phyloP scores from a whole-genome alignment of 345 rosid genomes.

The Citrus cavaleriei region DNA sequence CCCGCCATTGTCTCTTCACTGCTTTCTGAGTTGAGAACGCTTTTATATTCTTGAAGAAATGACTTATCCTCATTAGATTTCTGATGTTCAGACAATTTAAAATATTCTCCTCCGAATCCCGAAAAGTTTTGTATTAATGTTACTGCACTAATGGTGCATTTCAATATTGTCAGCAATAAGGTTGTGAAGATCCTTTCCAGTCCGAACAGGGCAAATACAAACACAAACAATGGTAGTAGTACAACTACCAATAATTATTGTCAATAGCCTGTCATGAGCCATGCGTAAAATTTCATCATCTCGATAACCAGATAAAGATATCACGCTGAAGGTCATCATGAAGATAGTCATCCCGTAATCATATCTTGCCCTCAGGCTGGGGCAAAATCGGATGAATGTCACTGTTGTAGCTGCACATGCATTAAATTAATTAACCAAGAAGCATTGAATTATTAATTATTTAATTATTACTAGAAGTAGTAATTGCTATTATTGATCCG shows the following conservation, averaged over 20 bases:
- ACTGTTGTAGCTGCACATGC: conserved; percentile 21
- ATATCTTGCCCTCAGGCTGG: conserved; percentile 36
- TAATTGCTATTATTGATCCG: neutral
- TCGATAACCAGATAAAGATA: conserved; percentile 29
- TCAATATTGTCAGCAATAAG: conserved; percentile 11
- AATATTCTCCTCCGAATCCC: conserved; percentile 26
- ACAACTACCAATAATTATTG: conserved; percentile 29
- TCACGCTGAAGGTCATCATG: conserved; percentile 37
- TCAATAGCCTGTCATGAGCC: conserved; percentile 25
- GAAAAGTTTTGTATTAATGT: neutral
- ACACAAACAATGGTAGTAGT: conserved; percentile 1
- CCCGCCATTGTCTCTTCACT: conserved; percentile 37
- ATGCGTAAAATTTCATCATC: conserved; percentile 5
- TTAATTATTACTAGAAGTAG: neutral
- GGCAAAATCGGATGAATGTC: conserved; percentile 32
- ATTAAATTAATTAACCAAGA: neutral
- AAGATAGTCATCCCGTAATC: conserved; percentile 42
- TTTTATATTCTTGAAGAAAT: conserved; percentile 24
- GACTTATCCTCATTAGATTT: neutral
- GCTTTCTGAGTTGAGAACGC: conserved; percentile 28
- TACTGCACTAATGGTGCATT: neutral
- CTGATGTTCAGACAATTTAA: neutral
- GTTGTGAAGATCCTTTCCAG: conserved; percentile 29
- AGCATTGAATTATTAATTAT: neutral
- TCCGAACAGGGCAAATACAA: conserved; percentile 25